Evolutionary conservation across 495 filamentous ascomycete genomes (phyloP).

Genomic region (Achaetomiella virescens): DNA sequence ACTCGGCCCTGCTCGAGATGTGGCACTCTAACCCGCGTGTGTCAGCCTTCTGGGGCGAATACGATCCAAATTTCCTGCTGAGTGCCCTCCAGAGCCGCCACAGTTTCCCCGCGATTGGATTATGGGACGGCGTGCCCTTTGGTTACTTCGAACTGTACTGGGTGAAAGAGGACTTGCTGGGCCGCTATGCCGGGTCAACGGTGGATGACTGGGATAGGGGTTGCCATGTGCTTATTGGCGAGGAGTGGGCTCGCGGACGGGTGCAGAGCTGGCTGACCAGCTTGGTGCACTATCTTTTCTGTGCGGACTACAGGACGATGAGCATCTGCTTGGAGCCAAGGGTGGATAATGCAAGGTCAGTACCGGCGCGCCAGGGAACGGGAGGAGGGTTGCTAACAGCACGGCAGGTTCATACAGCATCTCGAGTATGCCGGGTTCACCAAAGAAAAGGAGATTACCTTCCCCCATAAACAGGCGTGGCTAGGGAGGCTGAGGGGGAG

Average conservation of each 20-base stretch:
- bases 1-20: slow-evolving; percentile 69
- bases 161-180: slow-evolving; percentile 88
- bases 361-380: slow-evolving; percentile 10
- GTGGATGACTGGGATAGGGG: slow-evolving; percentile 81
- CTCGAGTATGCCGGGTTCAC: slow-evolving; percentile 71
- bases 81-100: slow-evolving; percentile 58
- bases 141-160: slow-evolving; percentile 98
- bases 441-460: slow-evolving; percentile 80
- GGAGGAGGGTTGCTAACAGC: slow-evolving; percentile 7
- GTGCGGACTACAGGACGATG: slow-evolving; percentile 75
- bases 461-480: slow-evolving; percentile 90
- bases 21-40: slow-evolving; percentile 93
- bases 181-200: slow-evolving; percentile 52
- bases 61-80: slow-evolving; percentile 61
- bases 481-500: slow-evolving; percentile 77
- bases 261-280: slow-evolving; percentile 77
- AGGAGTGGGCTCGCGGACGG: slow-evolving; percentile 84
- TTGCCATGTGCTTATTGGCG: slow-evolving; percentile 81
- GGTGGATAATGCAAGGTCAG: slow-evolving; percentile 84
- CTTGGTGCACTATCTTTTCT: slow-evolving; percentile 76
- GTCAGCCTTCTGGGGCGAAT: slow-evolving; percentile 70
- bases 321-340: slow-evolving; percentile 80
- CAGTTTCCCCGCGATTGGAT: slow-evolving; percentile 85
- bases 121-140: slow-evolving; percentile 93
- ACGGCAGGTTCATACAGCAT: slow-evolving; percentile 69